Evolutionary conservation across 2,329 filamentous ascomycete genomes (phyloP).

Genomic region (Talaromyces sp.): DNA sequence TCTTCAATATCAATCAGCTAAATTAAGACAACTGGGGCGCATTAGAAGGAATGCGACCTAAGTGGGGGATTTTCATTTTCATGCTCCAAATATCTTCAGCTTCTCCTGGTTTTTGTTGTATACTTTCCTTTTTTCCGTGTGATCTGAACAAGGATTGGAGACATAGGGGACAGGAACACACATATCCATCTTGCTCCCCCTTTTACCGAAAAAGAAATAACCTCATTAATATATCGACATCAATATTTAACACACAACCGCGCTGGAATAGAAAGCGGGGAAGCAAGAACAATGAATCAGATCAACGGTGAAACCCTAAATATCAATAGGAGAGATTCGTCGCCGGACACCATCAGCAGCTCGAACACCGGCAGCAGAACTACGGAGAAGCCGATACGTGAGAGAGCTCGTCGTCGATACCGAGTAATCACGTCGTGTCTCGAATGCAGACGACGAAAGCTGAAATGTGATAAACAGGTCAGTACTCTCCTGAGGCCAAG

Average conservation of each 20-base stretch:
- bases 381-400: background rate
- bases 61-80: background rate
- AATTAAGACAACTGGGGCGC: background rate
- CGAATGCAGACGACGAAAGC: constrained; percentile 6
- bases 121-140: background rate
- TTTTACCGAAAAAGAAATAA: background rate
- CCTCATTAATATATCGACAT: background rate
- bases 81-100: background rate
- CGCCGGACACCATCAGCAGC: background rate
- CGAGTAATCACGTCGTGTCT: constrained; percentile 3
- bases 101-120: background rate
- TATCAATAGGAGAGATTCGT: background rate
- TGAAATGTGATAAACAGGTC: constrained; percentile 11
- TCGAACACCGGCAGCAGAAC: background rate
- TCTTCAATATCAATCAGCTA: background rate
- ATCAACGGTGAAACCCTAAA: background rate
- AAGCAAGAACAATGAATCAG: background rate
- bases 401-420: constrained; percentile 6
- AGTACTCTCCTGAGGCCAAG: background rate
- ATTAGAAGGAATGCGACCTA: background rate
- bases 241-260: background rate
- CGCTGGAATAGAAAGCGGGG: background rate
- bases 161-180: background rate
- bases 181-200: background rate
- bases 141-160: background rate